Conservation (phyloP, 2,329 filamentous ascomycete genomes). For the Aureobasidium leucospermi region DNA sequence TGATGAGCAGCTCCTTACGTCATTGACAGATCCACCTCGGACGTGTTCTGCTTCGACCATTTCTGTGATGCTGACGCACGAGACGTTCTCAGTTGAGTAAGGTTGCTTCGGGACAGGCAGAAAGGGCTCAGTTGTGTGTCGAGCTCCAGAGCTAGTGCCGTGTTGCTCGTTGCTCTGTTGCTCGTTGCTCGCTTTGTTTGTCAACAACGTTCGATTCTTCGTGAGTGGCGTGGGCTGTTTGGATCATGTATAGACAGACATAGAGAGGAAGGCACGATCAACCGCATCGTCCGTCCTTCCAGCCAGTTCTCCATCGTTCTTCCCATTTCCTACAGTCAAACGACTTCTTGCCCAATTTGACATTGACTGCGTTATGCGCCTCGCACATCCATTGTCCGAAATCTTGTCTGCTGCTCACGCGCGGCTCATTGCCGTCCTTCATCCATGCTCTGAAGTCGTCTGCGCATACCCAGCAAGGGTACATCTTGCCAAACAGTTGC, state of each 20-base stretch:
- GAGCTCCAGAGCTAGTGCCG: neutral
- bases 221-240: neutral
- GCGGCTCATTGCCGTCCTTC: conserved; percentile 57
- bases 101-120: conserved; percentile 6
- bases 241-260: neutral
- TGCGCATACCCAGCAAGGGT: conserved; percentile 93
- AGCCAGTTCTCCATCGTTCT: conserved; percentile 89
- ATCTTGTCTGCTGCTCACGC: conserved; percentile 52
- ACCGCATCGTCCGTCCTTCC: conserved; percentile 62
- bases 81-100: conserved; percentile 11
- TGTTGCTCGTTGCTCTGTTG: neutral
- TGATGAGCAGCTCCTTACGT: neutral
- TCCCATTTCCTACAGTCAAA: conserved; percentile 92
- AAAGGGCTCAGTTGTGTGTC: neutral
- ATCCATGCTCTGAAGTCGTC: conserved; percentile 86
- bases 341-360: conserved; percentile 78
- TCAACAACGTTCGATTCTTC: neutral
- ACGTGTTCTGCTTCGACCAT: neutral
- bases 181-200: neutral
- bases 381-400: conserved; percentile 79
- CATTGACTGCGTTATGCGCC: conserved; percentile 81
- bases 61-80: conserved; percentile 8
- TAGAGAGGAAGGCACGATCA: conserved; percentile 25
- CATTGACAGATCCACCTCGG: neutral
- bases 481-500: conserved; percentile 71